These are phyloP conservation scores for Mycena galericulata DNA, from an alignment of 768 basidiomycete genomes.

Conservation along the genomic window DNA sequence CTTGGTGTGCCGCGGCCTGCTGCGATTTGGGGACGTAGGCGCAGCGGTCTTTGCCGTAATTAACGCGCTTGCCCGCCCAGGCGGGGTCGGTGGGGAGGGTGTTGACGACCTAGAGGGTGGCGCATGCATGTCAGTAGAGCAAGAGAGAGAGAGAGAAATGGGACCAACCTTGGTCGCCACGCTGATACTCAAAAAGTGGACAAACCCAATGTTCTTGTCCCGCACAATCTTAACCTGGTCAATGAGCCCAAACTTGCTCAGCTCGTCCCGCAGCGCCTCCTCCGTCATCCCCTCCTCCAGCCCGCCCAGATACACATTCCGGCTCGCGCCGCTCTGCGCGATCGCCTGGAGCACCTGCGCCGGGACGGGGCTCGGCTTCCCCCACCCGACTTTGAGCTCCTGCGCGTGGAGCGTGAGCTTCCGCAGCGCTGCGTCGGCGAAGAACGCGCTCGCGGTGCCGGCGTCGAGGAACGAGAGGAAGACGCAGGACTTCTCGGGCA, in stretches of 20 bases:
- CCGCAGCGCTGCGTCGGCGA: slow-evolving; percentile 96
- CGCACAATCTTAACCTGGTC: slow-evolving; percentile 99
- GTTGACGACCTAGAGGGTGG: slow-evolving; percentile 98
- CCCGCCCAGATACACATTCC: slow-evolving; percentile 97
- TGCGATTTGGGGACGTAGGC: slow-evolving; percentile 97
- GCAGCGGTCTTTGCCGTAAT: slow-evolving; percentile 98
- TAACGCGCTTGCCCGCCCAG: slow-evolving; percentile 97
- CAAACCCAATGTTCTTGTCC: slow-evolving; percentile 99
- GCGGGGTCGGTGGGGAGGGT: slow-evolving; percentile 91
- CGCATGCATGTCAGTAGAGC: slow-evolving; percentile 15
- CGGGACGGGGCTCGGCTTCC: slow-evolving; percentile 92
- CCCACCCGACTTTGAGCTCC: slow-evolving; percentile 99
- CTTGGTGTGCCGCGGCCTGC: slow-evolving; percentile 88
- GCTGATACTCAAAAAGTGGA: slow-evolving; percentile 96
- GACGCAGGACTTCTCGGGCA: slow-evolving; percentile 97
- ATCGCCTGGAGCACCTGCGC: slow-evolving; percentile 83
- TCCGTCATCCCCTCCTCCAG: slow-evolving; percentile 92
- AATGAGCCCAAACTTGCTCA: slow-evolving; percentile 93
- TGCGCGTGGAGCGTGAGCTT: slow-evolving; percentile 93
- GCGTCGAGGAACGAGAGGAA: slow-evolving; percentile 98
- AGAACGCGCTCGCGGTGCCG: slow-evolving; percentile 93
- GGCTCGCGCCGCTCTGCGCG: slow-evolving; percentile 89
- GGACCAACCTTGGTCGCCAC: slow-evolving; percentile 90
- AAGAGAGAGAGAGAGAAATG: slow-evolving; percentile 22
- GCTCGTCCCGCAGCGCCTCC: slow-evolving; percentile 90